Evolutionary conservation across 2,329 filamentous ascomycete species (phyloP), one percentile per base, ranked within the genome.

Genomic region (Neonectria magnoliae): DNA sequence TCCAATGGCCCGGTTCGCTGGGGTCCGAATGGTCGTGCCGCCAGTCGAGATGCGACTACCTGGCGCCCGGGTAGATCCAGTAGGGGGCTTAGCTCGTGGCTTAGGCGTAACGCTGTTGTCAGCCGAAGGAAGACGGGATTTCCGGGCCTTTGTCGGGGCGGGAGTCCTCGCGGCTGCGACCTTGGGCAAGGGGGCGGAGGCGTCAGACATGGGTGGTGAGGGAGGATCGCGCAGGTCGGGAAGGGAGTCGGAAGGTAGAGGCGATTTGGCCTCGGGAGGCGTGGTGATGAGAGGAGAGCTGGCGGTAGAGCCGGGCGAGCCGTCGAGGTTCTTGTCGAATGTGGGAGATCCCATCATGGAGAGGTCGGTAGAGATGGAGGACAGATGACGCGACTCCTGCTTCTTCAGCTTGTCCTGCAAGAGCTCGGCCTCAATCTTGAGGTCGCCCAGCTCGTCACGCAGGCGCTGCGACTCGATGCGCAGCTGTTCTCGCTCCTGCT

Each of bases 391-490:
- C 27, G 76, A 74, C 68, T 88, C 86, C 48, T 88, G 83, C 78
- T 94, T 92, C 76, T 92, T 92, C 76, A 98, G 84, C 85, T 98
- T 98, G 84, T 97, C 93, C 75, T 96, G 91, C 74, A 95, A 88
- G 74, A 99, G 96, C 76, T 98, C 96, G 65, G 92, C 91, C 81
- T 99, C 96, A 67, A 99, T 93, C 83, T 93, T 97, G 71, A 98
- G 86, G 77, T 99, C 96, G 6, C 93, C 92, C 13, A 98, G 84
- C 78, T 99, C 96, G 75, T 98, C 94, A 42, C 93, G 90, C 66
- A 98, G 82, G 54, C 95, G 88, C 80, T 99, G 96, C 10, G 91
- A 89, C 74, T 98, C 94, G 73, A 99, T 98, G 55, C 96, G 90
- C 66, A 99, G 83, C 8, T 84, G 81, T 79, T 99, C 96, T 75